Base-by-base conservation (phyloP, 768 basidiomycete species). In the Panaeolus cyanescens region DNA sequence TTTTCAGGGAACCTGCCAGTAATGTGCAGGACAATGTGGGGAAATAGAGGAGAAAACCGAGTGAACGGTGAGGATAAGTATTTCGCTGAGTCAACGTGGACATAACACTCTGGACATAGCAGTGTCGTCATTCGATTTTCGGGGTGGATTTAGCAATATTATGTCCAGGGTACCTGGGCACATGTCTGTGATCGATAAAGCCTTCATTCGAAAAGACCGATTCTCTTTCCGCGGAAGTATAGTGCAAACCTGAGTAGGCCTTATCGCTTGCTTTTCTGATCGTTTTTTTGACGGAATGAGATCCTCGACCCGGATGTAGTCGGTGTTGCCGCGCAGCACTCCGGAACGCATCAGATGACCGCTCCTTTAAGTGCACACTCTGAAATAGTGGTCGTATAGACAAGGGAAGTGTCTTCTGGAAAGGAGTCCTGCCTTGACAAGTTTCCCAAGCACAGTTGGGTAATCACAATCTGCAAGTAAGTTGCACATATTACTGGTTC, bases 301-400 rank as follows among this genome's bases (percentile, higher is more conserved):
- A 50, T 50, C 45, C 45, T 50, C 45, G 45, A 50, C 25, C 45
- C 45, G 45, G 45, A 20, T 28, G 22, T 50, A 50, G 45, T 50
- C 25, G 45, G 45, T 28, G 22, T 25, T 12, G 10, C 13, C 22
- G 13, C 45, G 15, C 15, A 28, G 30, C 12, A 28, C 45, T 50
- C 45, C 10, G 30, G 1, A n/a, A n/a, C n/a, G n/a, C n/a, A 6
- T 50, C 45, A 50, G 45, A 9, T 30, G 45, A 50, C n/a, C n/a
- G n/a, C n/a, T n/a, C n/a, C n/a, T n/a, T n/a, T n/a, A n/a, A n/a
- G n/a, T n/a, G n/a, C n/a, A n/a, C n/a, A n/a, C n/a, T n/a, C n/a
- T n/a, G n/a, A n/a, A n/a, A n/a, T n/a, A n/a, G n/a, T n/a, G n/a
- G n/a, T n/a, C n/a, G n/a, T n/a, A n/a, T n/a, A n/a, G n/a, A n/a